phyloP scores from a whole-genome alignment of 2,329 filamentous ascomycete genomes.

The Triangularia setosa region DNA sequence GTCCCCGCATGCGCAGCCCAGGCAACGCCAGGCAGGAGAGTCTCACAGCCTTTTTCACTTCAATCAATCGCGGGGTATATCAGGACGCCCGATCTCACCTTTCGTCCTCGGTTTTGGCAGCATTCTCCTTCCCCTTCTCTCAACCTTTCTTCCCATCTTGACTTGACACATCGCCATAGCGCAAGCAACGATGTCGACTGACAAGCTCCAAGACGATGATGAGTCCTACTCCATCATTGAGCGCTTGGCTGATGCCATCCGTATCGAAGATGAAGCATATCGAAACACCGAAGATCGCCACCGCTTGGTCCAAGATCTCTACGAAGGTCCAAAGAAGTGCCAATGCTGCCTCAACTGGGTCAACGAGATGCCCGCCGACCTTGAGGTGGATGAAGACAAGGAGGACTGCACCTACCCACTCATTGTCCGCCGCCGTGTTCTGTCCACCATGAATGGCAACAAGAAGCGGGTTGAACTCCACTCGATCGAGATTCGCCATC shows the following conservation, averaged over 20 bases:
- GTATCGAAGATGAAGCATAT: slow-evolving; percentile 13
- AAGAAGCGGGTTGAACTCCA: slow-evolving; percentile 18
- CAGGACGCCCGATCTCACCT: neutral
- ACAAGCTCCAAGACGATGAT: slow-evolving; percentile 5
- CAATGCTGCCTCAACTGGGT: slow-evolving; percentile 31
- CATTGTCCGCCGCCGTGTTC: slow-evolving; percentile 22
- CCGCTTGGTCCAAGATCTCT: slow-evolving; percentile 31
- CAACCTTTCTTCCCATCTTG: neutral
- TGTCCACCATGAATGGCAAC: slow-evolving; percentile 7
- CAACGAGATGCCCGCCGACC: slow-evolving; percentile 22
- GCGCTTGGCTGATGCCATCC: slow-evolving; percentile 18
- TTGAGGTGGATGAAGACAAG: slow-evolving; percentile 14
- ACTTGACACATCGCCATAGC: neutral
- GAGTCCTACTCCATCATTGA: slow-evolving; percentile 19
- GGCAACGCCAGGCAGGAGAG: neutral
- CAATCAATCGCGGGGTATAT: neutral
- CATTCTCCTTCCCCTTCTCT: neutral
- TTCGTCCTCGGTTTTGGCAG: neutral
- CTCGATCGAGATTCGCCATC: slow-evolving; percentile 24
- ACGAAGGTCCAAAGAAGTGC: slow-evolving; percentile 29
- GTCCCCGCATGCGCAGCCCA: neutral
- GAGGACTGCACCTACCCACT: slow-evolving; percentile 16
- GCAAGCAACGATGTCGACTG: neutral
- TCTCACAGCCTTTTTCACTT: neutral
- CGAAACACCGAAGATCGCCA: slow-evolving; percentile 15